phyloP scores from a whole-genome alignment of 106 monocot genomes.

The Allium sativum region DNA sequence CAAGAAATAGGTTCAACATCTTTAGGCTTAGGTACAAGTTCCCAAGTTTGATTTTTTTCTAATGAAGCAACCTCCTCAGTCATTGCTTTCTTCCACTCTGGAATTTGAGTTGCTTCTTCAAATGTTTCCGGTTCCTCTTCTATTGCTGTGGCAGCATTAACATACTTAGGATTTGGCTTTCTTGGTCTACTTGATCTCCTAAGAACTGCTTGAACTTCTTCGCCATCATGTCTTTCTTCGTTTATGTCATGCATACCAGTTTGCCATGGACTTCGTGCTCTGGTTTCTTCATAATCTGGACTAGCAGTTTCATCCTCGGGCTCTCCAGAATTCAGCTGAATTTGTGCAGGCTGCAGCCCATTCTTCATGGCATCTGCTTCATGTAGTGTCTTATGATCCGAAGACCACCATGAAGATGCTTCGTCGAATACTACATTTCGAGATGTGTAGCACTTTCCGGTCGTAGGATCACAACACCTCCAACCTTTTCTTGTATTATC shows the following conservation, averaged over 20 bases:
- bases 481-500: slow-evolving; percentile 4
- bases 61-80: slow-evolving; percentile 11
- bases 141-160: background rate
- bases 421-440: slow-evolving; percentile 2
- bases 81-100: slow-evolving; percentile 10
- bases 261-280: background rate
- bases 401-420: slow-evolving; percentile 6
- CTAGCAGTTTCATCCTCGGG: background rate
- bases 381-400: too few relatives aligned
- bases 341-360: too few relatives aligned
- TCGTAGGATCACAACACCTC: slow-evolving; percentile 5
- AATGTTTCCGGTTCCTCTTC: background rate
- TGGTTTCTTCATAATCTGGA: background rate
- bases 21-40: background rate
- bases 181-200: background rate
- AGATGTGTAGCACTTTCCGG: background rate
- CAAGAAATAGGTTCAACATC: slow-evolving; percentile 7
- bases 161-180: background rate
- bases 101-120: background rate
- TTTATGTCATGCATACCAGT: background rate
- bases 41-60: slow-evolving; percentile 12
- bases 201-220: background rate
- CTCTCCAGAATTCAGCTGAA: too few relatives aligned
- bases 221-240: background rate
- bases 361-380: too few relatives aligned